Conservation (phyloP, 306 rosid genomes). For the Vigna hirtella region DNA sequence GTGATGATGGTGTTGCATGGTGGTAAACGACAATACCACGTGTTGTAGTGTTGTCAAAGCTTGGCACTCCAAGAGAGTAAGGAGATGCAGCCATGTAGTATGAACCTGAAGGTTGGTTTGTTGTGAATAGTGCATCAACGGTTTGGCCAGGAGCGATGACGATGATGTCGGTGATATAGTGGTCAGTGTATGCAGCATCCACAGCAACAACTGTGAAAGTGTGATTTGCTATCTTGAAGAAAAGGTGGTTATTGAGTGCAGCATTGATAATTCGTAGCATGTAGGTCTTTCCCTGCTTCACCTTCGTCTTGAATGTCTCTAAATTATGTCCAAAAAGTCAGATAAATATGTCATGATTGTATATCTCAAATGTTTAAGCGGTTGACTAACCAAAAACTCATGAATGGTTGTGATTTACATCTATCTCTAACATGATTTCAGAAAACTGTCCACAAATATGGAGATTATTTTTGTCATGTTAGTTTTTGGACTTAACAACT, state of each 20-base stretch:
- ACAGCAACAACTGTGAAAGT: conserved; percentile 61
- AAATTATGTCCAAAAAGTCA: neutral
- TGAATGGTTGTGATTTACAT: neutral
- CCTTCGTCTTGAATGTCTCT: conserved; percentile 45
- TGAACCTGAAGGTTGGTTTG: conserved; percentile 53
- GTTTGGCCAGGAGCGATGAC: conserved; percentile 61
- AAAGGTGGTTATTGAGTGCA: conserved; percentile 64
- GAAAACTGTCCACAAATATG: no score
- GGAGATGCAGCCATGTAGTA: conserved; percentile 71
- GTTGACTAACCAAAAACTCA: neutral
- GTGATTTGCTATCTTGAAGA: conserved; percentile 66
- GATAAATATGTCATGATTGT: neutral
- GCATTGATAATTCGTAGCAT: conserved; percentile 62
- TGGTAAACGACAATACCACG: conserved; percentile 54
- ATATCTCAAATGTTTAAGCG: no score
- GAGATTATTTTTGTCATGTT: no score
- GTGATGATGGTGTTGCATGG: neutral
- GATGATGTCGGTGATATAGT: conserved; percentile 50
- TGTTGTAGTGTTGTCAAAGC: conserved; percentile 41
- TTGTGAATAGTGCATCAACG: conserved; percentile 52
- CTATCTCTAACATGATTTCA: no score
- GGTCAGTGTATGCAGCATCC: conserved; percentile 59
- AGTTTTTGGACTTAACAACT: no score
- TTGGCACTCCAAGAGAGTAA: neutral
- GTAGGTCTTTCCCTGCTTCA: conserved; percentile 57